These are phyloP conservation scores for Aspergillus cavernicola DNA, from an alignment of 495 filamentous ascomycete species.

Conservation along the genomic window DNA sequence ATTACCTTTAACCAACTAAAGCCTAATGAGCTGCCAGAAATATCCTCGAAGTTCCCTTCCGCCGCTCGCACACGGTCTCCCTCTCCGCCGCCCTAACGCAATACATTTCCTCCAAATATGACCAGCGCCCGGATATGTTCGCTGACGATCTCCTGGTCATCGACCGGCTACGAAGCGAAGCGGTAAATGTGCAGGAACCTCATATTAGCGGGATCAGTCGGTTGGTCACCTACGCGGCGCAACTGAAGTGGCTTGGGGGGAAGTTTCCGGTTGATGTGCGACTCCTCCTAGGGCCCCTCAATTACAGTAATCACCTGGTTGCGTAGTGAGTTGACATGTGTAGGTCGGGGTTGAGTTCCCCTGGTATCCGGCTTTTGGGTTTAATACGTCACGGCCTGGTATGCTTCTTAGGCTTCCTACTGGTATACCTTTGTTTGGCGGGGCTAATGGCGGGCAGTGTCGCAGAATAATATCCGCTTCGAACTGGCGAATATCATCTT, in stretches of 20 bases:
- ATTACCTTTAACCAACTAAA: neutral
- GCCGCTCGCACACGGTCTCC: constrained; percentile 71
- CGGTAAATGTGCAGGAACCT: constrained; percentile 81
- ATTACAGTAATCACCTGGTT: too few species aligned
- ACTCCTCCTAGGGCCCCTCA: too few species aligned
- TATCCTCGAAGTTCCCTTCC: constrained; percentile 74
- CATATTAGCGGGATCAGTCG: constrained; percentile 87
- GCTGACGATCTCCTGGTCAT: constrained; percentile 81
- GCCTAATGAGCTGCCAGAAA: constrained; percentile 23
- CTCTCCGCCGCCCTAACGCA: constrained; percentile 82
- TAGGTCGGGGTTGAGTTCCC: constrained; percentile 93
- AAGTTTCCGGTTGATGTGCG: constrained; percentile 93
- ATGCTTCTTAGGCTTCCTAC: constrained; percentile 17
- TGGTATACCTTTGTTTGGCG: neutral
- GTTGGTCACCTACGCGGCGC: constrained; percentile 82
- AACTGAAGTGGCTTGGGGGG: constrained; percentile 88
- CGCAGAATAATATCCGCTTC: constrained; percentile 90
- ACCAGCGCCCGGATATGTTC: constrained; percentile 99
- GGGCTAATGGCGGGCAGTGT: constrained; percentile 36
- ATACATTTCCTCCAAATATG: constrained; percentile 98
- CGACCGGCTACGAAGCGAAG: constrained; percentile 75
- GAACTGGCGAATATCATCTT: constrained; percentile 91
- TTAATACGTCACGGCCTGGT: constrained; percentile 74
- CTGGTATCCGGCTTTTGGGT: constrained; percentile 92
- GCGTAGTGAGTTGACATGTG: neutral